Evolutionary conservation across 2,329 filamentous ascomycete genomes (phyloP).

Genomic region (Xylaria sp.): DNA sequence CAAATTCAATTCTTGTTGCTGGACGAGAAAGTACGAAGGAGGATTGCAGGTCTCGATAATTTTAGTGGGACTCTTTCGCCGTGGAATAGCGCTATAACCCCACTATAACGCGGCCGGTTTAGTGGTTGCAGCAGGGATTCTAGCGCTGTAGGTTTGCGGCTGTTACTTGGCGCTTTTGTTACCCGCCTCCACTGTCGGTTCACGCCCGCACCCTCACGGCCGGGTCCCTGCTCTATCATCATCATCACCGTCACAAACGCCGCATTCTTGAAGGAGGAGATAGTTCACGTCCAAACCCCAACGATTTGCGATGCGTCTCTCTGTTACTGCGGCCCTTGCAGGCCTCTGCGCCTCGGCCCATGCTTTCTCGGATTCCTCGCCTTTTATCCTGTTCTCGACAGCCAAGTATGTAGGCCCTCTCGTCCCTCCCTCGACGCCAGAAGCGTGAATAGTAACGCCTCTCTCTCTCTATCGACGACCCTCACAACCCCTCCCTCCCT

Average conservation of each 20-base stretch:
- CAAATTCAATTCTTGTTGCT: too few species aligned
- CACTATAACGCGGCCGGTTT: not conserved
- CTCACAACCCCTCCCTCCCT: not conserved
- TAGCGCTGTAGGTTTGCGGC: not conserved
- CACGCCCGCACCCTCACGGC: too few species aligned
- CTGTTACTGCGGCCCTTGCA: conserved; percentile 45
- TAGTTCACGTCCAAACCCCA: not conserved
- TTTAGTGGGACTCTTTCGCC: not conserved
- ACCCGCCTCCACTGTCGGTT: too few species aligned
- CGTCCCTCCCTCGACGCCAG: not conserved
- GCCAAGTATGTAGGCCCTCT: conserved; percentile 56
- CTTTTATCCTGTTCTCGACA: conserved; percentile 84
- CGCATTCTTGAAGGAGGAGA: not conserved
- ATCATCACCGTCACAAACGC: not conserved
- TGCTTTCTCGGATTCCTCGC: conserved; percentile 81
- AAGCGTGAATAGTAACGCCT: conserved; percentile 6
- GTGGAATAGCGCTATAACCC: not conserved
- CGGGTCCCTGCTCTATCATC: not conserved
- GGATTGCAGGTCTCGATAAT: not conserved
- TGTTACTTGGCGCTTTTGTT: not conserved
- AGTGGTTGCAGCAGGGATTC: not conserved
- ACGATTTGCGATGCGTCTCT: conserved; percentile 48
- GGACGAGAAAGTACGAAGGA: too few species aligned
- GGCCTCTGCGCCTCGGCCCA: conserved; percentile 54
- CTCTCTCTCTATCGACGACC: not conserved